Percentiles rank a stretch among this genome's conserved stretches.
These are phyloP conservation scores for Phyllosticta citriasiana DNA, from an alignment of 2,329 filamentous ascomycete genomes.

Conservation along the genomic window DNA sequence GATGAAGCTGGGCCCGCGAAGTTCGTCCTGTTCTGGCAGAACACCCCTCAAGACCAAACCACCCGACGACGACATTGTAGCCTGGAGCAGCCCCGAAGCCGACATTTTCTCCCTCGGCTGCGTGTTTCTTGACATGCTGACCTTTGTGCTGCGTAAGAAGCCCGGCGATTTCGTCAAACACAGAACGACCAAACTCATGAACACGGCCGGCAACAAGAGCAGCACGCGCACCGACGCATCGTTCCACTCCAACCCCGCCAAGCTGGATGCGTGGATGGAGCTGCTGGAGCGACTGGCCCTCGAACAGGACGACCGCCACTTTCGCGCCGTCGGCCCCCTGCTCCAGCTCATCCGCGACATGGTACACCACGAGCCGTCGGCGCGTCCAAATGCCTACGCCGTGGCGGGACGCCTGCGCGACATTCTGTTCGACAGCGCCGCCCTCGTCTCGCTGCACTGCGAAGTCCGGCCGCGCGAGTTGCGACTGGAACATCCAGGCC, in stretches of 20 bases:
- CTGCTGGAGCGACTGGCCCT: slow-evolving; percentile 49
- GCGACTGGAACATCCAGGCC: not conserved
- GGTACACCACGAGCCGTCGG: slow-evolving; percentile 30
- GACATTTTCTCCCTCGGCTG: slow-evolving; percentile 67
- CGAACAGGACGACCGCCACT: slow-evolving; percentile 27
- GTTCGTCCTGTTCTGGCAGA: slow-evolving; percentile 4
- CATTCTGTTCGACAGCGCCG: slow-evolving; percentile 21
- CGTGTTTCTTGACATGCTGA: slow-evolving; percentile 61
- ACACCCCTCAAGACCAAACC: slow-evolving; percentile 16
- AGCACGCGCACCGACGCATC: slow-evolving; percentile 58
- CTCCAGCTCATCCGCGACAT: slow-evolving; percentile 32
- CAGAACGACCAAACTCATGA: slow-evolving; percentile 56
- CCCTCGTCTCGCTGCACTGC: slow-evolving; percentile 26
- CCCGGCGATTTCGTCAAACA: slow-evolving; percentile 56
- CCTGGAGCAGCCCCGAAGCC: slow-evolving; percentile 35
- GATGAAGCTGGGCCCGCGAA: not conserved
- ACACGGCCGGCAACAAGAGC: slow-evolving; percentile 28
- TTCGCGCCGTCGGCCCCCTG: slow-evolving; percentile 31
- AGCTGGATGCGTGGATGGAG: slow-evolving; percentile 60
- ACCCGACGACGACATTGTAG: slow-evolving; percentile 20
- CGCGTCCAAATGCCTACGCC: slow-evolving; percentile 31
- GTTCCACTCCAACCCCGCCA: slow-evolving; percentile 61
- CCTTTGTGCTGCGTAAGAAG: slow-evolving; percentile 58
- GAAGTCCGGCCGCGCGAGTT: slow-evolving; percentile 6
- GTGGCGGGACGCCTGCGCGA: slow-evolving; percentile 30